These are phyloP conservation scores for Neofusicoccum umdonicola DNA, from an alignment of 2,329 filamentous ascomycete genomes.

Conservation along the genomic window DNA sequence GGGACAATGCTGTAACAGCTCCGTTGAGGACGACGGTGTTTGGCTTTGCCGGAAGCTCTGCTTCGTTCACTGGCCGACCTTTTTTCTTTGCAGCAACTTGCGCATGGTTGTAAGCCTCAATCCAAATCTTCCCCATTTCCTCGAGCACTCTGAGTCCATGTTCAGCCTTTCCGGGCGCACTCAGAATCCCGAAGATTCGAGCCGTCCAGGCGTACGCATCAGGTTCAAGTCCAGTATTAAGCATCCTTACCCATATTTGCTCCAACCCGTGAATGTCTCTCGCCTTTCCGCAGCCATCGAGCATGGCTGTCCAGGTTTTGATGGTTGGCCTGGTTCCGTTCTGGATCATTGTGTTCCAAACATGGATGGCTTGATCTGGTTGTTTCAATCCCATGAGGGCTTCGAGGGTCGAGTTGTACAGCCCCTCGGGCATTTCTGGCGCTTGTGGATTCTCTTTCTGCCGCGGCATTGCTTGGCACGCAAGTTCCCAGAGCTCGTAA, in stretches of 20 bases:
- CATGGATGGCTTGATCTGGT: slow-evolving; percentile 47
- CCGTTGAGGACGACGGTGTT: slow-evolving; percentile 67
- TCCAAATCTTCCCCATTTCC: slow-evolving; percentile 65
- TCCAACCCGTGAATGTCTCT: slow-evolving; percentile 61
- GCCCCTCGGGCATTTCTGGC: not conserved
- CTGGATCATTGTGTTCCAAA: slow-evolving; percentile 57
- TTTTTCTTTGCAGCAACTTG: slow-evolving; percentile 10
- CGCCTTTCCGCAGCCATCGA: slow-evolving; percentile 65
- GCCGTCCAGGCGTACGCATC: slow-evolving; percentile 69
- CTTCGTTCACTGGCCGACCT: slow-evolving; percentile 19
- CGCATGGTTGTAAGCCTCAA: slow-evolving; percentile 28
- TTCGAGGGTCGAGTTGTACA: slow-evolving; percentile 47
- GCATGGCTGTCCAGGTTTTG: slow-evolving; percentile 70
- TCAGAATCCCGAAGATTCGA: slow-evolving; percentile 65
- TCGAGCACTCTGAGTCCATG: slow-evolving; percentile 62
- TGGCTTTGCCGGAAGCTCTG: slow-evolving; percentile 48
- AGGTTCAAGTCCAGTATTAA: slow-evolving; percentile 56
- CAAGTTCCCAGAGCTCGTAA: slow-evolving; percentile 23
- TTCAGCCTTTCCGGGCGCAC: slow-evolving; percentile 48
- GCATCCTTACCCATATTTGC: slow-evolving; percentile 65
- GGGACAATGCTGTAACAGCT: slow-evolving; percentile 53
- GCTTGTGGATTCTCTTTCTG: not conserved
- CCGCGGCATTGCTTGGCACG: not conserved
- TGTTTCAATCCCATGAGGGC: slow-evolving; percentile 46
- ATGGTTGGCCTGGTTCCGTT: slow-evolving; percentile 59